Conservation (phyloP, 176 grass and related monocot genomes). For the Miscanthus lutarioriparius region DNA sequence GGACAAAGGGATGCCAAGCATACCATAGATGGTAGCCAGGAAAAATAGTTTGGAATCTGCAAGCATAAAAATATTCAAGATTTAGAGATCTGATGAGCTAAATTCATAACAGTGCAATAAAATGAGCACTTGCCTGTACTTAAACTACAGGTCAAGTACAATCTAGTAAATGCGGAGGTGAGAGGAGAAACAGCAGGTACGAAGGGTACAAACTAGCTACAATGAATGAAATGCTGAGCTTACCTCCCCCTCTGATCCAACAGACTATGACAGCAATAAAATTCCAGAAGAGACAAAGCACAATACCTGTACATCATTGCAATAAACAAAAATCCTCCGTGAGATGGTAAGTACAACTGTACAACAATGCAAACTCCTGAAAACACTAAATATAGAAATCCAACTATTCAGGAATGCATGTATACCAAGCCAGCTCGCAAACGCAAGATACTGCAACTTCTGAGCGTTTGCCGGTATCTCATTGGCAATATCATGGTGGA, state of each 20-base stretch:
- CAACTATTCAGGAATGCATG: neutral
- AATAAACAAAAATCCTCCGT: neutral
- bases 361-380: neutral
- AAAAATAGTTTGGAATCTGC: constrained; percentile 92
- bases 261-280: constrained; percentile 84
- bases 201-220: constrained; percentile 12
- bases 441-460: constrained; percentile 84
- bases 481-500: constrained; percentile 89
- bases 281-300: constrained; percentile 88
- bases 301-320: constrained; percentile 64
- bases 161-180: neutral
- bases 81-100: constrained; percentile 15
- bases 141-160: constrained; percentile 22
- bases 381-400: neutral
- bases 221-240: constrained; percentile 22
- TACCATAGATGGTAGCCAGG: constrained; percentile 85
- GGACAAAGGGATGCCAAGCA: constrained; percentile 79
- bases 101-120: neutral
- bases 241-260: constrained; percentile 97
- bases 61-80: constrained; percentile 12
- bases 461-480: constrained; percentile 88
- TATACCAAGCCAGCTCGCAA: constrained; percentile 84
- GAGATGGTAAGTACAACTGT: constrained; percentile 6
- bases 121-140: neutral
- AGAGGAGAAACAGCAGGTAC: neutral